phyloP scores from a whole-genome alignment of 306 rosid genomes.

The Prunus kanzakura region DNA sequence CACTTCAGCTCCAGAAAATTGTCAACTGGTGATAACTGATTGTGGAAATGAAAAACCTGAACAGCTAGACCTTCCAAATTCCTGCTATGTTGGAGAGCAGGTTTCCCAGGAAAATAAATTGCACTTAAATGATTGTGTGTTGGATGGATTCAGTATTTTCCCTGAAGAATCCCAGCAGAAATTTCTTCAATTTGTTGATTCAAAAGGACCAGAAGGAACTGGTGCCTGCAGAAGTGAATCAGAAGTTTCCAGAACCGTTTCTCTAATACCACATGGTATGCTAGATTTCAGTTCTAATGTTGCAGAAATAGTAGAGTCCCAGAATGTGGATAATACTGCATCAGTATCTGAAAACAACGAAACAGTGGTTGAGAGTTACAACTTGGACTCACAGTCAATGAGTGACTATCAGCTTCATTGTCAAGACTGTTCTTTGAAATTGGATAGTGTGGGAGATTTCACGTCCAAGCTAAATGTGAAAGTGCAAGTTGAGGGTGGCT shows the following conservation, averaged over 20 bases:
- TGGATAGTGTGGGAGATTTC: conserved; percentile 17
- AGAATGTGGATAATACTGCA: not conserved
- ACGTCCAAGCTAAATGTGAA: not conserved
- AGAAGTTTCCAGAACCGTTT: not conserved
- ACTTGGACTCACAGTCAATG: conserved; percentile 11
- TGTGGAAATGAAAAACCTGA: conserved; percentile 4
- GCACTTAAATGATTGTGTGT: not conserved
- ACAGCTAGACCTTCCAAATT: conserved; percentile 21
- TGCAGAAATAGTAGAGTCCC: conserved; percentile 15
- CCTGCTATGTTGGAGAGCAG: conserved; percentile 15
- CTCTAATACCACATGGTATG: conserved; percentile 9
- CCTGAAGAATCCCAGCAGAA: conserved; percentile 2
- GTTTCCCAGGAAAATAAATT: conserved; percentile 12
- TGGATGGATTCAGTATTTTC: not conserved
- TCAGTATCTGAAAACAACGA: not conserved
- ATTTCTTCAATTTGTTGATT: not conserved
- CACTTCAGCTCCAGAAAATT: conserved; percentile 24
- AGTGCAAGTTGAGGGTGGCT: conserved; percentile 15
- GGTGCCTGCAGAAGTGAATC: conserved; percentile 21
- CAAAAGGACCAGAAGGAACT: conserved; percentile 8
- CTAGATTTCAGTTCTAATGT: conserved; percentile 16
- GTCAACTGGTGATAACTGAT: not conserved
- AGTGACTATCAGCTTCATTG: conserved; percentile 9
- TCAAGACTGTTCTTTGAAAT: conserved; percentile 4
- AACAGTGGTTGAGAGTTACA: conserved; percentile 13